Conservation (phyloP, 176 grass and related monocot species). For the Tillandsia leiboldiana region DNA sequence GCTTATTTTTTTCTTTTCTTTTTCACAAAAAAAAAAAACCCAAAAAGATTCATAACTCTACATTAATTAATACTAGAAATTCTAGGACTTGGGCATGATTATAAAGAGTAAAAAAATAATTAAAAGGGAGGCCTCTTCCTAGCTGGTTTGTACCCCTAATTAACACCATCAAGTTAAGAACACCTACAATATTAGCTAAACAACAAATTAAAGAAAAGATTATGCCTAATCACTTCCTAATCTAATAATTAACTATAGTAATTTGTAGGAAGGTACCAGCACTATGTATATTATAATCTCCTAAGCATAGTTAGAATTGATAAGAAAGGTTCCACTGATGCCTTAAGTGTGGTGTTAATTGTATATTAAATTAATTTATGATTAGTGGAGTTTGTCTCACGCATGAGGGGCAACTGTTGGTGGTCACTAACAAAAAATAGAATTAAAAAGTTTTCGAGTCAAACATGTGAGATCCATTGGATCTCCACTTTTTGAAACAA, state of each 20-base stretch:
- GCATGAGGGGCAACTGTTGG: slow-evolving; percentile 1
- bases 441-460: not conserved
- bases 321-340: not conserved
- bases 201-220: not conserved
- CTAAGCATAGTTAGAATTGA: not conserved
- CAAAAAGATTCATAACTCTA: not conserved
- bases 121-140: not conserved
- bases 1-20: too few species aligned
- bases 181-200: not conserved
- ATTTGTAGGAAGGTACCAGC: not conserved
- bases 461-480: not conserved
- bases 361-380: not conserved
- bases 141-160: too few species aligned
- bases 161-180: too few species aligned
- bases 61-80: not conserved
- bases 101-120: not conserved
- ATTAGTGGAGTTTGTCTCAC: not conserved
- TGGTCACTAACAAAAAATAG: slow-evolving; percentile 4
- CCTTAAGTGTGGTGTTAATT: slow-evolving; percentile 5
- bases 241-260: not conserved
- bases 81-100: not conserved
- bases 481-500: not conserved
- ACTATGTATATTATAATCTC: not conserved
- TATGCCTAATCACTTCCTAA: not conserved
- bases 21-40: too few species aligned